A percentile compares a stretch with the other conserved stretches of the same genome.
These are phyloP conservation scores for Cutaneotrichosporon spelunceum DNA, from an alignment of 1,284 basidiomycete species.

Conservation along the genomic window DNA sequence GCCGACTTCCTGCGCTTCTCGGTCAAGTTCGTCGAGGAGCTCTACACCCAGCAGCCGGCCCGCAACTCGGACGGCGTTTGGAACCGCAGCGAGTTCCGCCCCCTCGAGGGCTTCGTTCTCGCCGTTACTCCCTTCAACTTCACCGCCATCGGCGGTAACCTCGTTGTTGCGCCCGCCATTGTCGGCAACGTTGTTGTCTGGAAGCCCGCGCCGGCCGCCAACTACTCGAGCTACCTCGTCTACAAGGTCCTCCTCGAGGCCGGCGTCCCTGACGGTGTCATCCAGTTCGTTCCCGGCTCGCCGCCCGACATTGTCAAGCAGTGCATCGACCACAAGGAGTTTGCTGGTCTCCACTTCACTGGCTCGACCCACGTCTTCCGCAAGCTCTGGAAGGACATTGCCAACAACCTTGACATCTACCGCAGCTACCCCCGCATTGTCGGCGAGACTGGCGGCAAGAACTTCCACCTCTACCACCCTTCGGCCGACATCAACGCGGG, in stretches of 20 bases:
- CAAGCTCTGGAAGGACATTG: constrained; percentile 94
- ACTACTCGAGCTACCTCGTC: constrained; percentile 90
- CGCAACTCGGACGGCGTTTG: constrained; percentile 83
- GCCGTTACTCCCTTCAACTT: constrained; percentile 99
- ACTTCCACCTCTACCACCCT: constrained; percentile 91
- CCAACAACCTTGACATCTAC: constrained; percentile 79
- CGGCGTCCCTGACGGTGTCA: constrained; percentile 87
- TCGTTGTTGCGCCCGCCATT: constrained; percentile 77
- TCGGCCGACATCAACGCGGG: constrained; percentile 84
- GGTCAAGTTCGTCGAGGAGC: constrained; percentile 92
- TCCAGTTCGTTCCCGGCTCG: constrained; percentile 92
- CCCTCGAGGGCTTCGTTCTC: constrained; percentile 94
- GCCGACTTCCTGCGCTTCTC: constrained; percentile 95
- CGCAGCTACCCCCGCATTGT: constrained; percentile 88
- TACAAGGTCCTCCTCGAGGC: constrained; percentile 92
- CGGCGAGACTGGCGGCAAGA: constrained; percentile 81
- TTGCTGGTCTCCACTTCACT: constrained; percentile 93
- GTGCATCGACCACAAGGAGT: constrained; percentile 72
- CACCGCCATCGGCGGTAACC: constrained; percentile 92
- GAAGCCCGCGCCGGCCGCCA: constrained; percentile 96
- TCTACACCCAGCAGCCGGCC: constrained; percentile 84
- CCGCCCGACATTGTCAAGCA: constrained; percentile 77
- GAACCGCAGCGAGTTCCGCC: constrained; percentile 96
- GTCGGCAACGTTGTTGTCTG: constrained; percentile 94
- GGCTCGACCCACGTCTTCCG: constrained; percentile 93